Evolutionary conservation across 768 basidiomycete genomes (phyloP).

Genomic region (Stropharia rugosoannulata): DNA sequence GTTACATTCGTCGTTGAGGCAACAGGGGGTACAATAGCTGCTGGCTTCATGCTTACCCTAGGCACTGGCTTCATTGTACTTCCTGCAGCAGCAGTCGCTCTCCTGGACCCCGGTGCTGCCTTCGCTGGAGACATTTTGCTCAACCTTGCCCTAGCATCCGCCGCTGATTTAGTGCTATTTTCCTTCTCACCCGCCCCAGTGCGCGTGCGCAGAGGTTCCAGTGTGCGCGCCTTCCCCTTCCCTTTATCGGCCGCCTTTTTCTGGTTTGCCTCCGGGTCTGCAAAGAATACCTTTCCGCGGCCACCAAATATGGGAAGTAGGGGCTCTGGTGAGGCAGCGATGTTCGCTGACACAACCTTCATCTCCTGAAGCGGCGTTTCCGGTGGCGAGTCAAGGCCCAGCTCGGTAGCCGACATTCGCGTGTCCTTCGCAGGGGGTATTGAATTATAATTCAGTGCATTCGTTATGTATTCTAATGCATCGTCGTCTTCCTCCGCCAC

Average conservation of each 20-base stretch:
- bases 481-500: constrained; percentile 34
- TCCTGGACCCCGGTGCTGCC: constrained; percentile 12
- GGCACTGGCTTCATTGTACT: constrained; percentile 15
- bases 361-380: constrained; percentile 58
- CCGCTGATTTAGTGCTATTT: constrained; percentile 21
- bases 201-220: constrained; percentile 7
- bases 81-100: constrained; percentile 19
- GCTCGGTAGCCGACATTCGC: constrained; percentile 42
- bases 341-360: constrained; percentile 35
- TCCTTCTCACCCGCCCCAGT: constrained; percentile 33
- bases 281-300: constrained; percentile 25
- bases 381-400: constrained; percentile 43
- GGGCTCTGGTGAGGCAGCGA: constrained; percentile 6
- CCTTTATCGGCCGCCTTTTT: constrained; percentile 33
- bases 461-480: constrained; percentile 20
- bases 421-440: constrained; percentile 14
- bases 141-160: background rate
- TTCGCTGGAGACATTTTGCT: constrained; percentile 21
- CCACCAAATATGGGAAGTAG: constrained; percentile 2
- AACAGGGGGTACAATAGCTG: constrained; percentile 5
- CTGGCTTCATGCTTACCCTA: constrained; percentile 15
- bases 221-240: constrained; percentile 32
- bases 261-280: constrained; percentile 25
- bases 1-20: constrained; percentile 4
- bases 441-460: constrained; percentile 4